Evolutionary conservation across 164 flowering plant species (phyloP).

Genomic region (Chimonanthus salicifolius): DNA sequence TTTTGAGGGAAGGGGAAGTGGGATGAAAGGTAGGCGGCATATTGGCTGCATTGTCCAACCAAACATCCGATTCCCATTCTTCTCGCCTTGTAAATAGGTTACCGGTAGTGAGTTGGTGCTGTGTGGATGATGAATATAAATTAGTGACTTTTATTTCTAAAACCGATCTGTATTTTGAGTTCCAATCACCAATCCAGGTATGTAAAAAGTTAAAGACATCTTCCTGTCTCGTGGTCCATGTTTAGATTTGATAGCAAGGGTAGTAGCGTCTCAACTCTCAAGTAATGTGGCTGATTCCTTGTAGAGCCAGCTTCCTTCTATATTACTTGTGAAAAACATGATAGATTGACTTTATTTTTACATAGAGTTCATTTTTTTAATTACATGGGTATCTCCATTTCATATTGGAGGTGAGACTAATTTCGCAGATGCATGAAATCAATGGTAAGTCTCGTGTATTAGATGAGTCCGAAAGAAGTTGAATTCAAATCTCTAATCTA

Average conservation of each 20-base stretch:
- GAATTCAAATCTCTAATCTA: too few species aligned
- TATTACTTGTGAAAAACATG: too few species aligned
- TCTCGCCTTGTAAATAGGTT: background rate
- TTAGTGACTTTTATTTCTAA: background rate
- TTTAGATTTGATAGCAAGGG: background rate
- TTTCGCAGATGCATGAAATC: too few species aligned
- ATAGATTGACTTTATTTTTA: too few species aligned
- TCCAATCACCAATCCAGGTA: conserved; percentile 1
- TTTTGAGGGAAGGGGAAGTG: background rate
- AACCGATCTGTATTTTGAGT: background rate
- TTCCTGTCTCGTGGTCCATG: background rate
- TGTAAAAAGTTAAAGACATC: background rate
- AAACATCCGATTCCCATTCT: background rate
- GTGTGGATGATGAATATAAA: background rate
- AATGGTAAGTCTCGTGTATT: too few species aligned
- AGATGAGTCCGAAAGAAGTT: too few species aligned
- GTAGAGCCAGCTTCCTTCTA: background rate
- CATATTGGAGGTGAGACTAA: too few species aligned
- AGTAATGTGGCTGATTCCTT: background rate
- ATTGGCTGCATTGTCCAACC: background rate
- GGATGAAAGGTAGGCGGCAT: background rate
- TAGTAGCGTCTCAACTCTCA: background rate
- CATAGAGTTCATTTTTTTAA: background rate
- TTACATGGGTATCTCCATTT: too few species aligned
- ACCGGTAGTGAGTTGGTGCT: background rate